Evolutionary conservation across 139 green algal species (phyloP).

Genomic region (Edaphochlamys debaryana): DNA sequence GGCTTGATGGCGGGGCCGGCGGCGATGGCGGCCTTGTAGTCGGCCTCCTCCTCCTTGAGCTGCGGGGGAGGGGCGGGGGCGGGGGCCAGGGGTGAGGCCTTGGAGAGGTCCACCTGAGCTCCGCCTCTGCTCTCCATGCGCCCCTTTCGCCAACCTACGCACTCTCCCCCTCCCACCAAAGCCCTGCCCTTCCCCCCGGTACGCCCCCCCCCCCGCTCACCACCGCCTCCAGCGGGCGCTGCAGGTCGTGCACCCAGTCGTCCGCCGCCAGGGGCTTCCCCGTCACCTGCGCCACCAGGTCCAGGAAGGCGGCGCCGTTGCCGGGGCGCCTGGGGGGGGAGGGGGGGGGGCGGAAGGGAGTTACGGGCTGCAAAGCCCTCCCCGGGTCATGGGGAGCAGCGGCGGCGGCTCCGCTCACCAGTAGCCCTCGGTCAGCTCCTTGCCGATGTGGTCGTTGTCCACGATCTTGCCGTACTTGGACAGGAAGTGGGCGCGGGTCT

Average conservation of each 20-base stretch:
- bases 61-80: not conserved
- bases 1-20: constrained; percentile 52
- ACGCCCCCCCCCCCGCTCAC: constrained; percentile 36
- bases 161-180: too few species aligned
- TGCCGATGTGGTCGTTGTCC: constrained; percentile 51
- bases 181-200: too few species aligned
- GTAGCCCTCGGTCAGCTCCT: constrained; percentile 33
- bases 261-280: constrained; percentile 55
- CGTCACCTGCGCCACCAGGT: constrained; percentile 69
- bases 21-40: constrained; percentile 68
- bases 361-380: constrained; percentile 73
- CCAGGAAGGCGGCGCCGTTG: constrained; percentile 77
- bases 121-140: too few species aligned
- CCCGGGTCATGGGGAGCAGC: constrained; percentile 40
- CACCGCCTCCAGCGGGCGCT: constrained; percentile 45
- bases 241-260: constrained; percentile 67
- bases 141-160: too few species aligned
- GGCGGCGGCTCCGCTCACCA: too few species aligned
- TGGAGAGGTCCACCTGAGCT: too few species aligned
- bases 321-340: too few species aligned
- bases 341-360: too few species aligned
- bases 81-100: too few species aligned
- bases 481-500: constrained; percentile 81
- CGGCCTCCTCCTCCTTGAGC: constrained; percentile 63
- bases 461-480: constrained; percentile 56